Evolutionary conservation across 768 basidiomycete species (phyloP).

Genomic region (Xerocomellus intermedius): DNA sequence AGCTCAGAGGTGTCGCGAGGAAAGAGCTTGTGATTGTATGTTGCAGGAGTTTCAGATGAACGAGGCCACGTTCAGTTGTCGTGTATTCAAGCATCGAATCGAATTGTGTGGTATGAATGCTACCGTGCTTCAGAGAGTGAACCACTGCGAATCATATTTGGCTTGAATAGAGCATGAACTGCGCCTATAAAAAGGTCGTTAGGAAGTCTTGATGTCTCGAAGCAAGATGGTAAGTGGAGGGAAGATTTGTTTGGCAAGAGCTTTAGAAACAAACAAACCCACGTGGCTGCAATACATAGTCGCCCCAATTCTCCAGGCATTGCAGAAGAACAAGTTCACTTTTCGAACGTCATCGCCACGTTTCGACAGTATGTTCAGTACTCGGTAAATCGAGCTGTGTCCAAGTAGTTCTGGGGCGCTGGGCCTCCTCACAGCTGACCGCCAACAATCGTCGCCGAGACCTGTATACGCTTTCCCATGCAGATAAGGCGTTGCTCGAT

Average conservation of each 20-base stretch:
- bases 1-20: not conserved
- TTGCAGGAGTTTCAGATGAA: not conserved
- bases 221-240: not conserved
- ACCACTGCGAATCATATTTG: too few relatives aligned
- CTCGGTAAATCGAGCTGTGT: conserved; percentile 36
- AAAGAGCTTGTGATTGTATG: not conserved
- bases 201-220: not conserved
- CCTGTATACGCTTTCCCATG: conserved; percentile 61
- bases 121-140: too few relatives aligned
- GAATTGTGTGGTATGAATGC: too few relatives aligned
- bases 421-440: conserved; percentile 40
- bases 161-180: conserved; percentile 91
- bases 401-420: not conserved
- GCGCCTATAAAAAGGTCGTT: conserved; percentile 42
- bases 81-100: too few relatives aligned
- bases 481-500: conserved; percentile 68
- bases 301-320: conserved; percentile 33
- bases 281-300: conserved; percentile 20
- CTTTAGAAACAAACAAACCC: conserved; percentile 28
- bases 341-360: conserved; percentile 69
- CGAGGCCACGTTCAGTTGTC: too few relatives aligned
- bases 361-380: conserved; percentile 76
- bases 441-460: conserved; percentile 71
- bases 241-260: conserved; percentile 23
- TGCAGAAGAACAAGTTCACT: conserved; percentile 65